phyloP scores from a whole-genome alignment of 257 asterid species.

The Fraxinus anomala region DNA sequence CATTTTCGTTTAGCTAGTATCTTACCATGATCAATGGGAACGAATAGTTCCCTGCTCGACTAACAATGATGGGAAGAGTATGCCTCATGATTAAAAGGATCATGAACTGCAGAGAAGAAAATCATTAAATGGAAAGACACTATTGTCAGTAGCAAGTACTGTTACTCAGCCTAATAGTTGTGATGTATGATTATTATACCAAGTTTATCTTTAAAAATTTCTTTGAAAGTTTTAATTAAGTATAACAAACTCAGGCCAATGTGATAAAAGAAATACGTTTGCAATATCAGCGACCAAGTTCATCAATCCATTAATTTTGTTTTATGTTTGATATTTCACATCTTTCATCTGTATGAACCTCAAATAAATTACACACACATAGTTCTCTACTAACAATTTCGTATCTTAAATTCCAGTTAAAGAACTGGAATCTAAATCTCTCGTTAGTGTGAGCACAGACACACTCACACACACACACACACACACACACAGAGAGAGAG shows the following conservation, averaged over 20 bases:
- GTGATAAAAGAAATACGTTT: neutral
- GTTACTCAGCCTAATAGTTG: neutral
- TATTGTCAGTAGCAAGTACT: neutral
- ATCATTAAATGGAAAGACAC: neutral
- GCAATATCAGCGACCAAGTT: neutral
- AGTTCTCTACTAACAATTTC: neutral
- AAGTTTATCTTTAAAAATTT: neutral
- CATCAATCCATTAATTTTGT: neutral
- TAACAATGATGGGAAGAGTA: slow-evolving; percentile 71
- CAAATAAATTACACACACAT: neutral
- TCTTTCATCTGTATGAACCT: neutral
- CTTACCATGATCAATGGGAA: slow-evolving; percentile 78
- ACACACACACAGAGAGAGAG: neutral
- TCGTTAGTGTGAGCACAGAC: too few relatives aligned
- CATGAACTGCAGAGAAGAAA: slow-evolving; percentile 66
- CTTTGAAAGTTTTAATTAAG: neutral
- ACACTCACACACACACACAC: too few relatives aligned
- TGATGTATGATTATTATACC: neutral
- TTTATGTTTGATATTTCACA: neutral
- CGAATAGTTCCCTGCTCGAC: slow-evolving; percentile 66
- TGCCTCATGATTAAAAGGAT: slow-evolving; percentile 78
- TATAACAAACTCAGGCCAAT: neutral
- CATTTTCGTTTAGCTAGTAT: neutral
- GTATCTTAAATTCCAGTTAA: neutral
- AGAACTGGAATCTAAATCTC: neutral